These are phyloP conservation scores for Dictyostelium discoideum DNA, from an alignment of 78 protist species.

Conservation along the genomic window dicty_2.7 NC_007091.3:1795001-1795500, in stretches of 20 bases:
- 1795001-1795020: background rate
- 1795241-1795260: slow-evolving; percentile 5
- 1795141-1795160: slow-evolving; percentile 15
- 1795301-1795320: too few relatives aligned
- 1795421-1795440: background rate
- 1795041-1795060: background rate
- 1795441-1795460: background rate
- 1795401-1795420: slow-evolving; percentile 7
- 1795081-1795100: slow-evolving; percentile 11
- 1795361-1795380: too few relatives aligned
- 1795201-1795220: background rate
- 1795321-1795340: too few relatives aligned
- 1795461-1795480: background rate
- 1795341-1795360: background rate
- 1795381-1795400: background rate
- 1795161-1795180: background rate
- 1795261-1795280: background rate
- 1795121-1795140: background rate
- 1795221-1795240: slow-evolving; percentile 5
- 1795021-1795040: slow-evolving; percentile 6
- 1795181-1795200: background rate
- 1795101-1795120: background rate
- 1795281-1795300: background rate
- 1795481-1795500: background rate
- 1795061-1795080: slow-evolving; percentile 8